Evolutionary conservation across 78 protist species (phyloP).

Genomic region (Thecamonas trahens): DNA sequence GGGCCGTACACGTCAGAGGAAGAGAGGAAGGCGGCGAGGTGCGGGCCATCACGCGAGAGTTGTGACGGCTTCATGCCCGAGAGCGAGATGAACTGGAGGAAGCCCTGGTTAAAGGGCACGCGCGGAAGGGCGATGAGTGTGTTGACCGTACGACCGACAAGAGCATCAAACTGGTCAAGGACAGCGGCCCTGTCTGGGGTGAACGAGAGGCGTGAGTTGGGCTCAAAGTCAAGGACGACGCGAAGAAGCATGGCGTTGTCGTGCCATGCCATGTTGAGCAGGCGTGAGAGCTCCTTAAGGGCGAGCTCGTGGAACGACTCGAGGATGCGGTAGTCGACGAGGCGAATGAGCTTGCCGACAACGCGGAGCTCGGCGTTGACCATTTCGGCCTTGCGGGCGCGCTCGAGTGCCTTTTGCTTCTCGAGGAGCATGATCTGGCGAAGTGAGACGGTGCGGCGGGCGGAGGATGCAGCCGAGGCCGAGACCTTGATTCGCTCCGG

Average conservation of each 20-base stretch:
- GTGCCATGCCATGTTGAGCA: background rate
- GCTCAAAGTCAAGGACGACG: background rate
- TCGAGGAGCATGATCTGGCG: slow-evolving; percentile 3
- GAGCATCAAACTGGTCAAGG: too few species aligned
- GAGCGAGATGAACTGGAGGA: too few species aligned
- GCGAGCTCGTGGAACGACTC: background rate
- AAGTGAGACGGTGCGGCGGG: background rate
- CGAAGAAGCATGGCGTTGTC: slow-evolving; percentile 1
- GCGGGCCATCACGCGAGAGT: too few species aligned
- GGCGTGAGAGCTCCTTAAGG: background rate
- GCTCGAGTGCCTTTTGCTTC: slow-evolving; percentile 3
- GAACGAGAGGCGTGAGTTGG: too few species aligned
- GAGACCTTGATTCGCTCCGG: slow-evolving; percentile 1
- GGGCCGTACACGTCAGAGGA: too few species aligned
- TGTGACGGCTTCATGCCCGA: too few species aligned
- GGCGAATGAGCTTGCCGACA: background rate
- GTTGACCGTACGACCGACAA: too few species aligned
- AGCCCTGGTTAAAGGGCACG: too few species aligned
- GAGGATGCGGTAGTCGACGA: background rate
- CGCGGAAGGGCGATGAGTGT: too few species aligned
- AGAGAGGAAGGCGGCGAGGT: too few species aligned
- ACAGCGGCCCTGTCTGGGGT: too few species aligned
- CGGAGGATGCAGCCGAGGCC: background rate
- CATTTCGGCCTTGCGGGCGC: background rate
- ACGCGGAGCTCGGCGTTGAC: slow-evolving; percentile 2